These are phyloP conservation scores for Thymus mandschuricus DNA, from an alignment of 257 asterid genomes.

Conservation along the genomic window DNA sequence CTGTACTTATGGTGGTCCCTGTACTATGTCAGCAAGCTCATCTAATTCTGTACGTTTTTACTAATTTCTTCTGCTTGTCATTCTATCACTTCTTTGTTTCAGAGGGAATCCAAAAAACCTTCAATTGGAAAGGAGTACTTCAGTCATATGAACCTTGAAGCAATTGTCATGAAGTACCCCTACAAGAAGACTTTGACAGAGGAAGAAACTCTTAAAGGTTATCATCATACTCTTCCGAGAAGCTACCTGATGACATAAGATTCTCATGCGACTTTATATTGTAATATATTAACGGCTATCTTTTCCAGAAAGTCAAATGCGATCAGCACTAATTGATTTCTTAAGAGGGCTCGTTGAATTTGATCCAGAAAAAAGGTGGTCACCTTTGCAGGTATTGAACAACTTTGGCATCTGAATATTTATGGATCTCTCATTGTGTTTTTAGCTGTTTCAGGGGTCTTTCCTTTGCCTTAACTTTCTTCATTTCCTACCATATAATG, in stretches of 20 bases:
- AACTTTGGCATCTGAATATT: conserved; percentile 19
- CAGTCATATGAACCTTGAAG: conserved; percentile 85
- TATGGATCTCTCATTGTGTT: conserved; percentile 19
- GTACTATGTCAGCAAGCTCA: conserved; percentile 3
- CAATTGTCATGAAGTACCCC: conserved; percentile 82
- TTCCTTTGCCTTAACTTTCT: background rate
- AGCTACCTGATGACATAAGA: conserved; percentile 21
- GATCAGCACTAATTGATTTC: conserved; percentile 89
- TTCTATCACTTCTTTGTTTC: conserved; percentile 33
- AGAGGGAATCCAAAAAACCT: conserved; percentile 93
- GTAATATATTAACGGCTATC: conserved; percentile 26
- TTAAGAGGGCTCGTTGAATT: conserved; percentile 95
- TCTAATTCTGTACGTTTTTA: conserved; percentile 11
- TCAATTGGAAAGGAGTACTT: conserved; percentile 95
- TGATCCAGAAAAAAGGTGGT: conserved; percentile 99
- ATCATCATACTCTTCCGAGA: conserved; percentile 31
- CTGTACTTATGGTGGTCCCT: conserved; percentile 20
- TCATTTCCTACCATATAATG: background rate
- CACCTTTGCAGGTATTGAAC: conserved; percentile 85
- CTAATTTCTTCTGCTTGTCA: conserved; percentile 29
- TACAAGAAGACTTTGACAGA: conserved; percentile 71
- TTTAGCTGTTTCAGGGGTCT: conserved; percentile 17
- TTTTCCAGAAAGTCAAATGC: conserved; percentile 74
- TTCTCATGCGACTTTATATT: conserved; percentile 25
- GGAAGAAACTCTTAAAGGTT: conserved; percentile 82